phyloP scores from a whole-genome alignment of 2,329 filamentous ascomycete genomes.

The Byssoonygena ceratinophila region DNA sequence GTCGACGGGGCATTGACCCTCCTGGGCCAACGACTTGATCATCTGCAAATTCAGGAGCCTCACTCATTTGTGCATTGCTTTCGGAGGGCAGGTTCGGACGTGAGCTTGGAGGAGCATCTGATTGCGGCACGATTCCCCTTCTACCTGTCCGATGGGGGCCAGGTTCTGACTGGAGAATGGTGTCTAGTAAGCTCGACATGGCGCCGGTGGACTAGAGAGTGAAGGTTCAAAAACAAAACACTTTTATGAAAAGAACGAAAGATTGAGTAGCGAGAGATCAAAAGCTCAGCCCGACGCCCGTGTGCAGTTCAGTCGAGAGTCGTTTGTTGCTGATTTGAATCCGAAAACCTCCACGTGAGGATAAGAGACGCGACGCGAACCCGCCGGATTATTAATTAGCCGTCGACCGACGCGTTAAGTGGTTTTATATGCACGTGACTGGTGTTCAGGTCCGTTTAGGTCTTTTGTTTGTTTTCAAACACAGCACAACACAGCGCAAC shows the following conservation, averaged over 20 bases:
- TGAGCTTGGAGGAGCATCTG: conserved; percentile 39
- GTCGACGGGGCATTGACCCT: conserved; percentile 39
- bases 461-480: too few relatives aligned
- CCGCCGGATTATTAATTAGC: background rate
- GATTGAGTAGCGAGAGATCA: background rate
- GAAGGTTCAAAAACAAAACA: background rate
- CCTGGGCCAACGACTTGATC: conserved; percentile 50
- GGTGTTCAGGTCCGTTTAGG: too few relatives aligned
- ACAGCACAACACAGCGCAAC: too few relatives aligned
- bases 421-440: background rate
- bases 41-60: conserved; percentile 50
- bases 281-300: background rate
- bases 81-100: conserved; percentile 44
- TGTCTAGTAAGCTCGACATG: conserved; percentile 15
- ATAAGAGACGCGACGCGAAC: conserved; percentile 7
- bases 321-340: background rate
- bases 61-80: conserved; percentile 44
- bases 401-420: conserved; percentile 10
- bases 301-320: background rate
- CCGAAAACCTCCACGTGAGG: background rate
- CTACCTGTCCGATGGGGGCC: background rate
- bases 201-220: background rate
- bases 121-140: conserved; percentile 7
- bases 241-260: background rate
- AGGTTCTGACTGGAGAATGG: conserved; percentile 13